Conservation (phyloP, 805 yeast genomes). For the Wickerhamomyces kurtzmanii region DNA sequence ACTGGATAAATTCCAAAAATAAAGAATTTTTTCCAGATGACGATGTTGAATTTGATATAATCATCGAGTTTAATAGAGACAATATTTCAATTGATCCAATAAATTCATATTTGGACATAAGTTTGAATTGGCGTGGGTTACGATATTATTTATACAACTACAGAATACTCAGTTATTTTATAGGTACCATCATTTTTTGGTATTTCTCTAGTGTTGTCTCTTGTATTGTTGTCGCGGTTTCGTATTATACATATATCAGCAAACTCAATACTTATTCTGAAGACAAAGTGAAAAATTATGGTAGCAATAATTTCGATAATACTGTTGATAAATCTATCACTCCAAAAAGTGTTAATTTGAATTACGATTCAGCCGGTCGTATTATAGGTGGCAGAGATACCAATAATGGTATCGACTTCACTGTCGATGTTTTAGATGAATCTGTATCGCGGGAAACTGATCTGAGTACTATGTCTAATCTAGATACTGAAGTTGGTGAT, state of each 20-base stretch:
- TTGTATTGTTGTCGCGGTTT: no score
- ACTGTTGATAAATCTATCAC: no score
- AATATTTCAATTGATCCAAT: conserved; percentile 10
- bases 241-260: no score
- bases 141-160: conserved; percentile 15
- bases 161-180: conserved; percentile 11
- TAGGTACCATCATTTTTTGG: conserved; percentile 13
- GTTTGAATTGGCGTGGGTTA: conserved; percentile 13
- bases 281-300: no score
- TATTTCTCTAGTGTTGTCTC: conserved; percentile 5
- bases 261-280: no score
- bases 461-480: no score
- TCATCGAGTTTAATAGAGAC: conserved; percentile 13
- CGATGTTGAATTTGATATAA: conserved; percentile 6
- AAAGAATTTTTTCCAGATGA: conserved; percentile 1
- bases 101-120: conserved; percentile 9
- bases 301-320: no score
- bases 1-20: conserved; percentile 4
- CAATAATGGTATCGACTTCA: conserved; percentile 1
- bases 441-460: no score
- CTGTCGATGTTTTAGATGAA: conserved; percentile 1
- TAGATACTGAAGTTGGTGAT: no score
- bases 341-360: no score
- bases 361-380: no score
- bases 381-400: conserved; percentile 2